Conservation (phyloP, 2,329 filamentous ascomycete genomes). For the Curvularia spicifera region DNA sequence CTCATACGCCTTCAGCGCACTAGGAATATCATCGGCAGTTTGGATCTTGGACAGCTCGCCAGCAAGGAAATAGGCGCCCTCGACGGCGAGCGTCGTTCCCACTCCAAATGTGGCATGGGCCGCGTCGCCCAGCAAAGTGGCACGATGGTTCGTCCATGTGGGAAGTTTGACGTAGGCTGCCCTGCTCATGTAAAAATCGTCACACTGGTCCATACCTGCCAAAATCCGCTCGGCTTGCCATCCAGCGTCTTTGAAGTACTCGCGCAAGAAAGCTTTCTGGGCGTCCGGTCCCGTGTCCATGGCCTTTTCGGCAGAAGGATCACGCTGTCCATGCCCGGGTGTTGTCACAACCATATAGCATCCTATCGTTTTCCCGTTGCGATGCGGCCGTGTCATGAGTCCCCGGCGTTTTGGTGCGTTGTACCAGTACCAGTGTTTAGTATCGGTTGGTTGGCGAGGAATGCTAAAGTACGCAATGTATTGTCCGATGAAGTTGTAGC, state of each 20-base stretch:
- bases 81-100: constrained; percentile 45
- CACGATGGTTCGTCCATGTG: constrained; percentile 55
- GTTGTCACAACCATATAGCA: constrained; percentile 37
- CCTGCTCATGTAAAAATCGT: constrained; percentile 57
- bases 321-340: constrained; percentile 12
- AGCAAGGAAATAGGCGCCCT: constrained; percentile 50
- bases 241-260: constrained; percentile 49
- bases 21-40: constrained; percentile 21
- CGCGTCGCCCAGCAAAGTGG: constrained; percentile 63
- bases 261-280: constrained; percentile 51
- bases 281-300: constrained; percentile 42
- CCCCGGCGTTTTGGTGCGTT: constrained; percentile 30
- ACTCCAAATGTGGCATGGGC: constrained; percentile 45
- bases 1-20: constrained; percentile 35
- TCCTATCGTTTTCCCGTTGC: constrained; percentile 33
- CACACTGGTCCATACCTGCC: constrained; percentile 47
- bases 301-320: constrained; percentile 26
- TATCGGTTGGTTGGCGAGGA: constrained; percentile 28
- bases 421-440: constrained; percentile 35
- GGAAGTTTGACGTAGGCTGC: constrained; percentile 55
- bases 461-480: constrained; percentile 45
- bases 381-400: constrained; percentile 37
- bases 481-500: constrained; percentile 30
- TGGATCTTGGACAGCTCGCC: constrained; percentile 43
- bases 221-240: constrained; percentile 57